phyloP scores from a whole-genome alignment of 1,284 basidiomycete species.

The Cutaneotrichosporon sp. region DNA sequence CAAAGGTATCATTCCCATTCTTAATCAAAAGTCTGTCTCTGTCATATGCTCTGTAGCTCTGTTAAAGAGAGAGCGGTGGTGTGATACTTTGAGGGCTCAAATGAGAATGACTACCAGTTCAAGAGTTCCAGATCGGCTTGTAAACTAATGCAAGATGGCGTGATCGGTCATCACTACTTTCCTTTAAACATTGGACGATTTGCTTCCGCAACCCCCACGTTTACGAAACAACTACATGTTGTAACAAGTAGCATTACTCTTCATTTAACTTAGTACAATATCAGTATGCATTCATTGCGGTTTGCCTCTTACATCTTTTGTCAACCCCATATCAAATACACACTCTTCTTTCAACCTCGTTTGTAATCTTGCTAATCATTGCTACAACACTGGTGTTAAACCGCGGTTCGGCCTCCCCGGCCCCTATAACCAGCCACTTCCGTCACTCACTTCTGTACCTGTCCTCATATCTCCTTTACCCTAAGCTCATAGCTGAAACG shows the following conservation, averaged over 20 bases:
- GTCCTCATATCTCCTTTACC: background rate
- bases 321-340: too few species aligned
- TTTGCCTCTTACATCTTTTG: too few species aligned
- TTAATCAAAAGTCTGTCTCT: background rate
- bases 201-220: background rate
- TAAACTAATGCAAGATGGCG: slow-evolving; percentile 7
- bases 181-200: background rate
- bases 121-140: background rate
- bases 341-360: background rate
- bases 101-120: too few species aligned
- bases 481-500: background rate
- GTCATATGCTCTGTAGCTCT: too few species aligned
- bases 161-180: slow-evolving; percentile 3
- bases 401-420: too few species aligned
- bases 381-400: background rate
- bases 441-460: too few species aligned
- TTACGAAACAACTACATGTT: background rate
- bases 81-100: background rate
- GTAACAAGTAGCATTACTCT: too few species aligned
- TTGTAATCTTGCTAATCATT: slow-evolving; percentile 2
- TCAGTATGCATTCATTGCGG: too few species aligned
- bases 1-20: background rate
- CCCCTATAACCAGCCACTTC: background rate
- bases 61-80: too few species aligned
- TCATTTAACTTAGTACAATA: too few species aligned